These are phyloP conservation scores for Alternaria incomplexa DNA, from an alignment of 2,329 filamentous ascomycete genomes.

Conservation along the genomic window DNA sequence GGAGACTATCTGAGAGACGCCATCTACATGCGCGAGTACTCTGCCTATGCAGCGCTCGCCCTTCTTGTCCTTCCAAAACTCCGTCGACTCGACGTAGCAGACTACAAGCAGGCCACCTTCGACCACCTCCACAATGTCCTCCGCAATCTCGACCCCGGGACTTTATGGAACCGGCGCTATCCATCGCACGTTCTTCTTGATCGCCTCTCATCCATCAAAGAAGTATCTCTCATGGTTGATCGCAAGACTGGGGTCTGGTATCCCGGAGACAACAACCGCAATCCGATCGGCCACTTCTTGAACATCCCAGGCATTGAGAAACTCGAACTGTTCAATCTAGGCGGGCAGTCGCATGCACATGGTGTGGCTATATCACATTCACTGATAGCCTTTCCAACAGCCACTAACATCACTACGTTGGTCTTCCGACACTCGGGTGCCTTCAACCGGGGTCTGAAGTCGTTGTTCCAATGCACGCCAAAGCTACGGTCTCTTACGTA, in stretches of 20 bases:
- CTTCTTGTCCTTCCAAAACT: conserved; percentile 28
- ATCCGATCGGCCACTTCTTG: conserved; percentile 19
- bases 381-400: background rate
- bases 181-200: conserved; percentile 15
- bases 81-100: conserved; percentile 22
- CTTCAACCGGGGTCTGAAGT: conserved; percentile 5
- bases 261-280: background rate
- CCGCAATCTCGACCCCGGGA: conserved; percentile 17
- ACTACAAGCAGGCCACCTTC: conserved; percentile 25
- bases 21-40: conserved; percentile 30
- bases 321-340: conserved; percentile 22
- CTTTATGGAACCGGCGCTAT: conserved; percentile 5
- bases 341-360: background rate
- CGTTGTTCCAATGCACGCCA: conserved; percentile 19
- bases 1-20: conserved; percentile 25
- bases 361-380: background rate
- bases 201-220: conserved; percentile 23
- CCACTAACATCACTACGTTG: conserved; percentile 28
- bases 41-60: conserved; percentile 31
- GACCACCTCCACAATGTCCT: conserved; percentile 24
- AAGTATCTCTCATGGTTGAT: conserved; percentile 29
- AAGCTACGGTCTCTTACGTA: conserved; percentile 31
- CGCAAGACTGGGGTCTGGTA: conserved; percentile 18
- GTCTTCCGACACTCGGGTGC: conserved; percentile 25
- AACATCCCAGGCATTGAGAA: conserved; percentile 18